Conservation (phyloP, 164 flowering plant species). For the Taxillus chinensis region DNA sequence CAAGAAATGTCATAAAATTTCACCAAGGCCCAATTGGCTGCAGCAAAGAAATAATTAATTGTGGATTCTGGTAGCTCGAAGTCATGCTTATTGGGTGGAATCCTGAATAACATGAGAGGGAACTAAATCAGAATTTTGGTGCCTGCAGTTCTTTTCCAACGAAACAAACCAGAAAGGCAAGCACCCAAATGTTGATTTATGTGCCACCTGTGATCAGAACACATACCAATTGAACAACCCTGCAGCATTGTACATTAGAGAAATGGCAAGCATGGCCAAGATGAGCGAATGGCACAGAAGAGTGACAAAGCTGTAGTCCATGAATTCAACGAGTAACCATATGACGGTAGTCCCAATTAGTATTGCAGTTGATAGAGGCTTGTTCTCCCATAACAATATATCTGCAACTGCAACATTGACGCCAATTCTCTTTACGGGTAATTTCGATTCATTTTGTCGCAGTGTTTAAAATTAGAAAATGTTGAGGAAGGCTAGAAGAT, state of each 20-base stretch:
- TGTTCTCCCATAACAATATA: constrained; percentile 37
- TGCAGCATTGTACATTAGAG: constrained; percentile 27
- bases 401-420: constrained; percentile 33
- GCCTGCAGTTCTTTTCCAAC: neutral
- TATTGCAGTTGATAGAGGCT: constrained; percentile 29
- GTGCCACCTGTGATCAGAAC: neutral
- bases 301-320: constrained; percentile 32
- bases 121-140: too few relatives aligned
- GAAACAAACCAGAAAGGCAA: neutral
- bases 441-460: neutral
- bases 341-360: constrained; percentile 21
- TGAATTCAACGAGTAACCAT: constrained; percentile 43
- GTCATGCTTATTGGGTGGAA: constrained; percentile 23
- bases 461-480: neutral
- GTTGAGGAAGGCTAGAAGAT: neutral
- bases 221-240: constrained; percentile 21
- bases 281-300: constrained; percentile 29
- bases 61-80: constrained; percentile 26
- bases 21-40: constrained; percentile 16
- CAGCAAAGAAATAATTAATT: constrained; percentile 8
- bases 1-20: constrained; percentile 24
- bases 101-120: constrained; percentile 13
- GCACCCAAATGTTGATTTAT: neutral
- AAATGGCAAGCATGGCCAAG: constrained; percentile 23
- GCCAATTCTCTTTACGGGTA: neutral